Evolutionary conservation across 495 filamentous ascomycete genomes (phyloP).

Genomic region (Chaetomium fimeti): DNA sequence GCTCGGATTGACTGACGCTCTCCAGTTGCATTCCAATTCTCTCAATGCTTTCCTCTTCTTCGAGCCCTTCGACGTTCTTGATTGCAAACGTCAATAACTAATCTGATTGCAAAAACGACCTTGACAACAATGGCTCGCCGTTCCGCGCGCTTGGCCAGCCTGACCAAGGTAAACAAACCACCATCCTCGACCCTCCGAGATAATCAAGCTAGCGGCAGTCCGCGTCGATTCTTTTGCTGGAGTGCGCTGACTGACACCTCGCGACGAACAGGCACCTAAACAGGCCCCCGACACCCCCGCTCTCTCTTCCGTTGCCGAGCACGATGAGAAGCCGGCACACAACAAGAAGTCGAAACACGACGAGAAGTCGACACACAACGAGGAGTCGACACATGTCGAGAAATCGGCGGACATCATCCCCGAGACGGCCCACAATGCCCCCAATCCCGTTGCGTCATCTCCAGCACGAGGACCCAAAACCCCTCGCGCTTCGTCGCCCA

Average conservation of each 20-base stretch:
- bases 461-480: conserved; percentile 45
- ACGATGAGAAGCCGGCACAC: conserved; percentile 32
- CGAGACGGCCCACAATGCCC: neutral
- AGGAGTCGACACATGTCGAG: conserved; percentile 32
- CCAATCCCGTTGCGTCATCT: conserved; percentile 43
- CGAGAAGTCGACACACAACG: conserved; percentile 23
- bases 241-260: conserved; percentile 15
- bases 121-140: conserved; percentile 44
- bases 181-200: conserved; percentile 2
- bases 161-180: conserved; percentile 40
- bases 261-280: conserved; percentile 23
- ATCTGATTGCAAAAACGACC: neutral
- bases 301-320: conserved; percentile 47
- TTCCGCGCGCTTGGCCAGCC: conserved; percentile 50
- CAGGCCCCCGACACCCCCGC: conserved; percentile 29
- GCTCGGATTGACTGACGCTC: conserved; percentile 28
- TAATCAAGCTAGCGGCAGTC: neutral
- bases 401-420: conserved; percentile 19
- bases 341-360: conserved; percentile 34
- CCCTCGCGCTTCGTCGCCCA: conserved; percentile 42
- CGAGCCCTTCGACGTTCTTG: neutral
- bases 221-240: conserved; percentile 14
- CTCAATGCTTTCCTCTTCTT: neutral
- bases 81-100: neutral
- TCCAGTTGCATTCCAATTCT: conserved; percentile 31